These are phyloP conservation scores for Trichoderma afroharzianum DNA, from an alignment of 2,329 filamentous ascomycete genomes.

Conservation along the genomic window DNA sequence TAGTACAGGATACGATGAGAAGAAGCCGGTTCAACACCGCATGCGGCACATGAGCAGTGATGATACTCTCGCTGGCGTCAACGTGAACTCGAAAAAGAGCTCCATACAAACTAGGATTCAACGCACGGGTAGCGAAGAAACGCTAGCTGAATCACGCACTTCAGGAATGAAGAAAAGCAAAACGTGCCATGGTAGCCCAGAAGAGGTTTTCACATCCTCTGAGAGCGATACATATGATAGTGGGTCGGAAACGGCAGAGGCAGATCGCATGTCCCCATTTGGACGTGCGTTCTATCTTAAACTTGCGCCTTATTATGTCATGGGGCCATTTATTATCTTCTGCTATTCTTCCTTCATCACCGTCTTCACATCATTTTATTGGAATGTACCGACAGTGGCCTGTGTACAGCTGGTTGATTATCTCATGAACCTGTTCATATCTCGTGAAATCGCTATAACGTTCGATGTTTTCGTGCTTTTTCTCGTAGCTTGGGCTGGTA, in stretches of 20 bases:
- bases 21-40: background rate
- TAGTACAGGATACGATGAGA: constrained; percentile 16
- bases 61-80: constrained; percentile 21
- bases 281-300: constrained; percentile 53
- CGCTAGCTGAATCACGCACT: constrained; percentile 17
- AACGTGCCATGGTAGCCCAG: background rate
- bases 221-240: constrained; percentile 22
- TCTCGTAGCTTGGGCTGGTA: constrained; percentile 36
- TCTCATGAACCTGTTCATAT: constrained; percentile 26
- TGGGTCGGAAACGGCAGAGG: background rate
- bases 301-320: constrained; percentile 48
- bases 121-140: constrained; percentile 7
- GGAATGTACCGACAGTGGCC: constrained; percentile 47
- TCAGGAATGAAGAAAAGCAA: constrained; percentile 10
- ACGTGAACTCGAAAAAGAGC: background rate
- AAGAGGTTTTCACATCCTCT: constrained; percentile 18
- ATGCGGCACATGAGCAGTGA: constrained; percentile 27
- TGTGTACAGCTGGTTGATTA: constrained; percentile 45
- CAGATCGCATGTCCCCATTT: constrained; percentile 41
- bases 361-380: constrained; percentile 46
- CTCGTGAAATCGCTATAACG: constrained; percentile 25
- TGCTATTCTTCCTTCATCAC: constrained; percentile 46
- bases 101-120: background rate
- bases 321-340: constrained; percentile 46
- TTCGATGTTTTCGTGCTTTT: constrained; percentile 39